Conservation (phyloP, 352 stramenopile genomes). For the Elongisporangium prolatum region DNA sequence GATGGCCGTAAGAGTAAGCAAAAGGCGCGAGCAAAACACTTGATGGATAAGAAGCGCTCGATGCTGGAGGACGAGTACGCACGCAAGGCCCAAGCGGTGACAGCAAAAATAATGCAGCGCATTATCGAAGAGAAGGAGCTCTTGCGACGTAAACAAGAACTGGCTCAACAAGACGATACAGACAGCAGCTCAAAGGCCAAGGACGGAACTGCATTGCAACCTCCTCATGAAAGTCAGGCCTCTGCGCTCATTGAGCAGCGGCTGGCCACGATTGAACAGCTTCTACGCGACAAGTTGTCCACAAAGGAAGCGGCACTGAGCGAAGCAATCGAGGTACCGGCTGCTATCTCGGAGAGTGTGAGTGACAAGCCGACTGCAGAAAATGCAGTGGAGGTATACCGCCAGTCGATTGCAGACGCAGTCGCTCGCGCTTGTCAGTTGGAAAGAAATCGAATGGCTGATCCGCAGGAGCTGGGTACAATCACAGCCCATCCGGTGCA, state of each 20-base stretch:
- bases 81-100: slow-evolving; percentile 39
- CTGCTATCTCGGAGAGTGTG: not conserved
- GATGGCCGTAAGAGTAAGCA: slow-evolving; percentile 24
- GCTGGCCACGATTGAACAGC: slow-evolving; percentile 15
- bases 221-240: no score
- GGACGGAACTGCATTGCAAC: not conserved
- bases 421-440: slow-evolving; percentile 4
- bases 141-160: slow-evolving; percentile 30
- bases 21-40: slow-evolving; percentile 14
- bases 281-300: slow-evolving; percentile 5
- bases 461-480: not conserved
- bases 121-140: slow-evolving; percentile 47
- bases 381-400: not conserved
- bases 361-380: not conserved
- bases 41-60: slow-evolving; percentile 14
- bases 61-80: slow-evolving; percentile 50
- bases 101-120: slow-evolving; percentile 42
- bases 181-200: not conserved
- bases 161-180: slow-evolving; percentile 6
- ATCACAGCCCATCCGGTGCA: slow-evolving; percentile 2
- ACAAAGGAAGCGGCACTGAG: not conserved
- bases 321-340: not conserved
- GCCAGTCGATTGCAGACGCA: slow-evolving; percentile 5
- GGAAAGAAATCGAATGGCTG: not conserved
- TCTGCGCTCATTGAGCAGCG: slow-evolving; percentile 8